Evolutionary conservation across 2,329 filamentous ascomycete species (phyloP).

Genomic region (Drechslera avenae): DNA sequence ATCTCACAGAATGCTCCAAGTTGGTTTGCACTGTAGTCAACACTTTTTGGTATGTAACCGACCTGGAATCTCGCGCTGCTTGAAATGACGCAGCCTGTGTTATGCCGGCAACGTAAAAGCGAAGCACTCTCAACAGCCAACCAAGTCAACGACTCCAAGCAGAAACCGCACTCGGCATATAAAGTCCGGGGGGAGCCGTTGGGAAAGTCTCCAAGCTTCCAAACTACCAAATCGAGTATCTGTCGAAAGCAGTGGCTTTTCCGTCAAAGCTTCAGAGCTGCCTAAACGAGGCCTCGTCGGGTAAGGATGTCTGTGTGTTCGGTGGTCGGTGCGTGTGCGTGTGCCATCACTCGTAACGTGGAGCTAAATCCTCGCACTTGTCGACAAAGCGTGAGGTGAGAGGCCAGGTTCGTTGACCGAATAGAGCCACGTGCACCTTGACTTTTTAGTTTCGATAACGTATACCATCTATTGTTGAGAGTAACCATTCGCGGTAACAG

Average conservation of each 20-base stretch:
- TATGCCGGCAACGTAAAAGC: neutral
- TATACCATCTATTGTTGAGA: slow-evolving; percentile 12
- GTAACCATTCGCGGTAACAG: slow-evolving; percentile 5
- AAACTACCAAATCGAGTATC: slow-evolving; percentile 36
- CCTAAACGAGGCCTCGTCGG: slow-evolving; percentile 34
- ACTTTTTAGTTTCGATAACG: neutral
- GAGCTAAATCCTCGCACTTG: slow-evolving; percentile 9
- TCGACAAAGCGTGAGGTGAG: neutral
- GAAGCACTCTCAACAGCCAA: neutral
- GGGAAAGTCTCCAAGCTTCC: slow-evolving; percentile 12
- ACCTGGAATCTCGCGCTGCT: neutral
- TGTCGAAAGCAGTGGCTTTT: slow-evolving; percentile 35
- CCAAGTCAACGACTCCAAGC: slow-evolving; percentile 4
- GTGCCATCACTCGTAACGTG: slow-evolving; percentile 4
- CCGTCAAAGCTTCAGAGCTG: slow-evolving; percentile 44
- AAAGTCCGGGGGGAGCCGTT: slow-evolving; percentile 1
- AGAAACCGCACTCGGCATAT: neutral
- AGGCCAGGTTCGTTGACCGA: neutral
- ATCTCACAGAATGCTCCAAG: too few species aligned
- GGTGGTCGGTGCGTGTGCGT: slow-evolving; percentile 29
- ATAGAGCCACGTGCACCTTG: neutral
- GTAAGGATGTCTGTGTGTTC: slow-evolving; percentile 4
- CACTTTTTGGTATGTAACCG: neutral
- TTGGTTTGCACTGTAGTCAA: too few species aligned
- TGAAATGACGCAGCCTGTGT: neutral